Percentiles rank a stretch among this genome's conserved stretches.
These are phyloP conservation scores for Apiospora pterosperma DNA, from an alignment of 2,329 filamentous ascomycete species.

Conservation along the genomic window DNA sequence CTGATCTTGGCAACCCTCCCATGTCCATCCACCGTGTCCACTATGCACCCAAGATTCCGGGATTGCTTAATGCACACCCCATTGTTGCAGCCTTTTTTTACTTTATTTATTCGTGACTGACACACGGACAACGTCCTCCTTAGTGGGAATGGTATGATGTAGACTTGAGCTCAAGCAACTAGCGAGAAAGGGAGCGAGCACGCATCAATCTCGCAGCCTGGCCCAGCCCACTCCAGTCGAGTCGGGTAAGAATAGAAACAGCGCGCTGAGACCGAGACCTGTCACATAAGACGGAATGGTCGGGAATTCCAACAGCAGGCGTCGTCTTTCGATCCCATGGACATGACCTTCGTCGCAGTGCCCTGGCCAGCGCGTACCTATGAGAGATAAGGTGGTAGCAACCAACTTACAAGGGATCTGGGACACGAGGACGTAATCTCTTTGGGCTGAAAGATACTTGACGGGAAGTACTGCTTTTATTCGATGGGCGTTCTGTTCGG, in stretches of 20 bases:
- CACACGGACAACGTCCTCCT: not conserved
- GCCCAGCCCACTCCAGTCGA: not conserved
- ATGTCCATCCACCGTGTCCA: slow-evolving; percentile 9
- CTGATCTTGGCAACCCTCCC: slow-evolving; percentile 23
- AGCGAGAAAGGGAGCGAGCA: not conserved
- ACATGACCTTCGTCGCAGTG: not conserved
- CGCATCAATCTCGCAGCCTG: not conserved
- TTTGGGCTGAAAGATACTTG: not conserved
- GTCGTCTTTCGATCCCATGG: not conserved
- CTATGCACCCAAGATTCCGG: slow-evolving; percentile 31
- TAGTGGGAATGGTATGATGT: not conserved
- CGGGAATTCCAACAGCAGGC: slow-evolving; percentile 1
- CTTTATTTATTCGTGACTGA: not conserved
- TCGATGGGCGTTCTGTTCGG: not conserved
- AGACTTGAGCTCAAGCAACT: not conserved
- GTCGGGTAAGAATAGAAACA: not conserved
- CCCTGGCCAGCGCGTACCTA: not conserved
- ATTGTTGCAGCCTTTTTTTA: not conserved
- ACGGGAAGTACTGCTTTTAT: not conserved
- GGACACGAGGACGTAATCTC: slow-evolving; percentile 5
- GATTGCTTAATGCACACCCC: slow-evolving; percentile 17
- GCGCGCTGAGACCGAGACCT: not conserved
- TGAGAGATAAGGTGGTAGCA: not conserved
- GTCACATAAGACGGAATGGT: slow-evolving; percentile 6
- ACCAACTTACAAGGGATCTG: not conserved